Evolutionary conservation across 176 grass and related monocot species (phyloP).

Genomic region (Metroxylon sagu): DNA sequence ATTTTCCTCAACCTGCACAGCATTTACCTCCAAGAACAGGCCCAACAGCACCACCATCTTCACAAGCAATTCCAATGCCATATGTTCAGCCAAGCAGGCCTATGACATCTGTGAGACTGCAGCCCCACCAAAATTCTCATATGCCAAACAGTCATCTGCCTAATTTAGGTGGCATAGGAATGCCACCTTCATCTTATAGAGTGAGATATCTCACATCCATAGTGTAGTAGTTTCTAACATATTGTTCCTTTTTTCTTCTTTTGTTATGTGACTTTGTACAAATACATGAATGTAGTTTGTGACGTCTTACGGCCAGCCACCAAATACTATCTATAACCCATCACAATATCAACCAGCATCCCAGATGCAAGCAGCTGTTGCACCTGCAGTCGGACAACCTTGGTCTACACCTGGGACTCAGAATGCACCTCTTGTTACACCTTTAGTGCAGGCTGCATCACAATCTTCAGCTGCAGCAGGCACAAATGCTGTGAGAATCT

Average conservation of each 20-base stretch:
- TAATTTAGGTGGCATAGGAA: conserved; percentile 33
- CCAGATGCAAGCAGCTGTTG: conserved; percentile 13
- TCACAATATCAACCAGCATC: conserved; percentile 60
- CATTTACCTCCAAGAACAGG: conserved; percentile 50
- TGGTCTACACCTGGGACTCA: conserved; percentile 45
- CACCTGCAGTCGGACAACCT: conserved; percentile 44
- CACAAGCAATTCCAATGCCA: conserved; percentile 54
- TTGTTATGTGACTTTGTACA: conserved; percentile 1
- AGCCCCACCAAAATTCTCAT: conserved; percentile 22
- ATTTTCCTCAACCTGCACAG: conserved; percentile 43
- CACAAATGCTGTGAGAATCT: conserved; percentile 31
- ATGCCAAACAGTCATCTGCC: conserved; percentile 40
- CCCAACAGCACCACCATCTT: conserved; percentile 25
- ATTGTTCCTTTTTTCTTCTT: conserved; percentile 2
- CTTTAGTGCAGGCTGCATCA: conserved; percentile 41
- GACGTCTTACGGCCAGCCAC: conserved; percentile 26
- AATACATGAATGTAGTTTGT: conserved; percentile 10
- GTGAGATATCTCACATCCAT: conserved; percentile 18
- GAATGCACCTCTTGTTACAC: conserved; percentile 31
- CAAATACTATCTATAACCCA: conserved; percentile 6
- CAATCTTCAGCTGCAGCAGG: conserved; percentile 29
- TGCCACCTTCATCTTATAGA: conserved; percentile 48
- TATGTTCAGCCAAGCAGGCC: conserved; percentile 45
- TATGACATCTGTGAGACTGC: conserved; percentile 42
- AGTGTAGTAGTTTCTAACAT: no score